phyloP scores from a whole-genome alignment of 106 monocot species.

The Narthecium ossifragum region DNA sequence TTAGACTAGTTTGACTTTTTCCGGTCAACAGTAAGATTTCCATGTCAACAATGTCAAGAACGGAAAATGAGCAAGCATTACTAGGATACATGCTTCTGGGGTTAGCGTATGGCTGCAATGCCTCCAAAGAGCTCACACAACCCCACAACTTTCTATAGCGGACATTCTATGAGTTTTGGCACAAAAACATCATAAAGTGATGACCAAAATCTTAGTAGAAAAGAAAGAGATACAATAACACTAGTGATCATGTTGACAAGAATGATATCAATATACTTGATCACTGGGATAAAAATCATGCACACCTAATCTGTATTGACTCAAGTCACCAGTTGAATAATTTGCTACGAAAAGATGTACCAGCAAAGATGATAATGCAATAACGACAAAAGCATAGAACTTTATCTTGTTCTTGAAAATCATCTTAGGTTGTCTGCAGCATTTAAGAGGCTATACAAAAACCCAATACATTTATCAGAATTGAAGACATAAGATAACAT shows the following conservation, averaged over 20 bases:
- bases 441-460: slow-evolving; percentile 4
- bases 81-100: slow-evolving; percentile 58
- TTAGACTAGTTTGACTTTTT: too few relatives aligned
- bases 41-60: background rate
- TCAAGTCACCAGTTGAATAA: slow-evolving; percentile 45
- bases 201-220: background rate
- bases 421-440: slow-evolving; percentile 36
- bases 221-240: background rate
- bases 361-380: slow-evolving; percentile 52
- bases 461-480: background rate
- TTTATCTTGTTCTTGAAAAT: slow-evolving; percentile 64
- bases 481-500: background rate
- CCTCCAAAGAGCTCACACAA: slow-evolving; percentile 51
- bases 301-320: slow-evolving; percentile 28
- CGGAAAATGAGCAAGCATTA: slow-evolving; percentile 11
- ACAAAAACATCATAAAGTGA: background rate
- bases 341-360: slow-evolving; percentile 64
- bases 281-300: slow-evolving; percentile 41
- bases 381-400: slow-evolving; percentile 47
- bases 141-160: slow-evolving; percentile 62
- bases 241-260: background rate
- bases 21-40: too few relatives aligned
- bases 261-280: slow-evolving; percentile 18
- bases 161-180: slow-evolving; percentile 25
- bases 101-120: slow-evolving; percentile 61